Percentiles rank a stretch among this genome's conserved stretches.
phyloP scores from a whole-genome alignment of 1,139 yeast genomes.

The Sugiyamaella pinicola region DNA sequence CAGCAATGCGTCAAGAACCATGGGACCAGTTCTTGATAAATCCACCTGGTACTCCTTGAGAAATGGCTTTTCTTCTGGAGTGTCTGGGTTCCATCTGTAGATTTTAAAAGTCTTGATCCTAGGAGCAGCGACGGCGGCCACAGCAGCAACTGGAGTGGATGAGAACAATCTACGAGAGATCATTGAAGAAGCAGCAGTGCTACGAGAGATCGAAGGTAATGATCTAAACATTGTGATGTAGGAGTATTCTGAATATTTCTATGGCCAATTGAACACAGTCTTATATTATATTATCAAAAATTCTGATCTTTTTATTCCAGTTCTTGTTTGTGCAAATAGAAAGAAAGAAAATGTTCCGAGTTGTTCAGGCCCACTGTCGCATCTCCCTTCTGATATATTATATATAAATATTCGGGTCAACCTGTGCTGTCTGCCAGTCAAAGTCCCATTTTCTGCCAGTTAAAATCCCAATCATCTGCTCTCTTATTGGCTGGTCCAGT shows the following conservation, averaged over 20 bases:
- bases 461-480: slow-evolving; percentile 9
- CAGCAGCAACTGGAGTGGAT: slow-evolving; percentile 21
- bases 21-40: slow-evolving; percentile 92
- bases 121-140: slow-evolving; percentile 43
- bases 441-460: not conserved
- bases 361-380: not conserved
- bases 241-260: too few relatives aligned
- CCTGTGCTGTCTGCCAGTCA: not conserved
- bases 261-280: too few relatives aligned
- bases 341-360: not conserved
- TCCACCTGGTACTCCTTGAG: slow-evolving; percentile 84
- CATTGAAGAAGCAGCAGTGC: not conserved
- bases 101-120: slow-evolving; percentile 82
- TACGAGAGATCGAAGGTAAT: slow-evolving; percentile 1
- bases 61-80: slow-evolving; percentile 89
- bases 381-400: not conserved
- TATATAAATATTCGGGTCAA: not conserved
- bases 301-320: not conserved
- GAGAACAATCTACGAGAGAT: slow-evolving; percentile 13
- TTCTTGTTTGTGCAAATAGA: not conserved
- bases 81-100: slow-evolving; percentile 98
- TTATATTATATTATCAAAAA: too few relatives aligned
- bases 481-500: slow-evolving; percentile 9
- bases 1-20: slow-evolving; percentile 93
- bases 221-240: slow-evolving; percentile 11